phyloP scores from a whole-genome alignment of 2,329 filamentous ascomycete genomes.

The Ophiosphaerella narmari region DNA sequence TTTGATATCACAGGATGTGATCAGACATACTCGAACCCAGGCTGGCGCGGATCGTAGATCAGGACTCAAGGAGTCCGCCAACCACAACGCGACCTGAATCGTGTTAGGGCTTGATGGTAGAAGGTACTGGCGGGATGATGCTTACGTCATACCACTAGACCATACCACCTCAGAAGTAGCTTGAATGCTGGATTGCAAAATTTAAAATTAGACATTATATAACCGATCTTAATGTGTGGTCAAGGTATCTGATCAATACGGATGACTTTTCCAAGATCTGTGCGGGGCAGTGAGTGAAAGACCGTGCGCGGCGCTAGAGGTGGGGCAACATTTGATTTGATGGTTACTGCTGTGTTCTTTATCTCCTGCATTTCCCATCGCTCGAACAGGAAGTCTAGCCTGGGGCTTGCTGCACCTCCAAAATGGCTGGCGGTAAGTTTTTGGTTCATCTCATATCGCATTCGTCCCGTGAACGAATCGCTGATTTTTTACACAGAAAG shows the following conservation, averaged over 20 bases:
- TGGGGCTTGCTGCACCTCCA: background rate
- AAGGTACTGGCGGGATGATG: background rate
- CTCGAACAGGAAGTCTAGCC: background rate
- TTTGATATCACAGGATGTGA: slow-evolving; percentile 17
- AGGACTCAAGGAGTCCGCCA: slow-evolving; percentile 28
- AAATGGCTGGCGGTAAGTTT: background rate
- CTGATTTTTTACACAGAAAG: slow-evolving; percentile 6
- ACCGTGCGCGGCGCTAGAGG: slow-evolving; percentile 21
- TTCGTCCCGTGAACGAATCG: no score
- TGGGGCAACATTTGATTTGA: slow-evolving; percentile 5
- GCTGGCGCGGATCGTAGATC: slow-evolving; percentile 43
- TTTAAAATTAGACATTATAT: background rate
- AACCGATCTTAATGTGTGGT: background rate
- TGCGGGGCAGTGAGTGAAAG: slow-evolving; percentile 13
- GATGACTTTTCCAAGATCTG: background rate
- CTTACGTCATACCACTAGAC: slow-evolving; percentile 45
- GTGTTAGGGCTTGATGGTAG: background rate
- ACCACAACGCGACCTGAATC: slow-evolving; percentile 43
- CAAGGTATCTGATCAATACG: background rate
- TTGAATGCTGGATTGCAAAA: slow-evolving; percentile 16
- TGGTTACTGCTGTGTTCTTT: background rate
- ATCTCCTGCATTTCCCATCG: background rate
- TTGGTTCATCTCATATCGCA: no score
- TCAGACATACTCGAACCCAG: slow-evolving; percentile 42
- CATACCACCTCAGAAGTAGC: slow-evolving; percentile 33